phyloP scores from a whole-genome alignment of 1,284 basidiomycete species.

The Afroboletus lepidellus region DNA sequence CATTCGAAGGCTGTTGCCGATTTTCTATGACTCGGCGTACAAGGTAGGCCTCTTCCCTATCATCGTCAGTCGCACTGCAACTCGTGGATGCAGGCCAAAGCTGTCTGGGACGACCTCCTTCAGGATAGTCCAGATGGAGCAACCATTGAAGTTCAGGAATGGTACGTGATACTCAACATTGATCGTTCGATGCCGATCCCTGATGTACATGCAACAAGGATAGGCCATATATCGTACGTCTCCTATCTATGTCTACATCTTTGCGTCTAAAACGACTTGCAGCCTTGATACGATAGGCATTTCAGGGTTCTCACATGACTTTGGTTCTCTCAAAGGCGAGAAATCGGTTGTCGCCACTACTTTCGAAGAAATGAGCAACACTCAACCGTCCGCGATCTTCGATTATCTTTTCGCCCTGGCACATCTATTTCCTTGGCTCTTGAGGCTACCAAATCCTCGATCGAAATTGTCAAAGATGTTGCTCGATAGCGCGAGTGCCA shows the following conservation, averaged over 20 bases:
- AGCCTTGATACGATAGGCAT: conserved; percentile 60
- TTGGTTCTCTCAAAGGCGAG: conserved; percentile 51
- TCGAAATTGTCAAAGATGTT: conserved; percentile 36
- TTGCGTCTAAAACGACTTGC: not conserved
- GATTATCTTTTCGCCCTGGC: conserved; percentile 32
- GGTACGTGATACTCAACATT: conserved; percentile 36
- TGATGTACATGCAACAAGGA: conserved; percentile 35
- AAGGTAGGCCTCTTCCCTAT: conserved; percentile 18
- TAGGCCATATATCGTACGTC: conserved; percentile 29
- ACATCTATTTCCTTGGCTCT: conserved; percentile 36
- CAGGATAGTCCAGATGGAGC: conserved; percentile 28
- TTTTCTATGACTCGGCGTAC: conserved; percentile 35
- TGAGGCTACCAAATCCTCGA: conserved; percentile 44
- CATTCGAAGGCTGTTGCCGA: not conserved
- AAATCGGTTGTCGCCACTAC: conserved; percentile 41
- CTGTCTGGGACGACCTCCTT: conserved; percentile 48
- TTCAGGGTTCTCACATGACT: conserved; percentile 60
- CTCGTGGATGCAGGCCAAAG: conserved; percentile 41
- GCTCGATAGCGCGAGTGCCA: conserved; percentile 39
- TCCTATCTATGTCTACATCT: not conserved
- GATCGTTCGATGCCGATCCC: not conserved
- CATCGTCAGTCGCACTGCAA: not conserved
- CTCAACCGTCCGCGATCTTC: conserved; percentile 29
- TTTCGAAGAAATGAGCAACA: conserved; percentile 43
- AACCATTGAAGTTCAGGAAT: conserved; percentile 53